These are phyloP conservation scores for Aurantiochytrium sp. DNA, from an alignment of 108 stramenopile genomes.

Conservation along the genomic window DNA sequence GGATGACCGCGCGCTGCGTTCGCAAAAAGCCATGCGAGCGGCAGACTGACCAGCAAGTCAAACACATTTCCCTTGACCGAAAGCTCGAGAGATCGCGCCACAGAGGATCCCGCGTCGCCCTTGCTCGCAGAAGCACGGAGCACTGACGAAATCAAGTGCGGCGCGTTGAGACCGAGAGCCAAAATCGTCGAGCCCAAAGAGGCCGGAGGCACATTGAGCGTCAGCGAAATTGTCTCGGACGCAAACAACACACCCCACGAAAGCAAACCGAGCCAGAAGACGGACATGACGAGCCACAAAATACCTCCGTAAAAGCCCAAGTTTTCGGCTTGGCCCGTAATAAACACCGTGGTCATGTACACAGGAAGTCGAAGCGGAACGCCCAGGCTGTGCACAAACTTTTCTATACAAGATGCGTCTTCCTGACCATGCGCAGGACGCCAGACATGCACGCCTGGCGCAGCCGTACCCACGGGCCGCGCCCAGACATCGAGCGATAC, in stretches of 20 bases:
- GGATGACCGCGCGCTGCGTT: background rate
- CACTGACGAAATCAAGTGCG: background rate
- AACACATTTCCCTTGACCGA: slow-evolving; percentile 5
- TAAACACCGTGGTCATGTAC: background rate
- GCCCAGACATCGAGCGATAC: background rate
- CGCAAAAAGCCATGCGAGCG: background rate
- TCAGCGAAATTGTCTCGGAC: background rate
- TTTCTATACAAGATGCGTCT: background rate
- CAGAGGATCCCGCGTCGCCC: background rate
- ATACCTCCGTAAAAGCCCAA: background rate
- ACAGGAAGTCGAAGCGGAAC: background rate
- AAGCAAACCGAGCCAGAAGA: background rate
- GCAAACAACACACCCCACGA: background rate
- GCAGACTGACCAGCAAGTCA: slow-evolving; percentile 1
- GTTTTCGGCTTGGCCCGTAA: background rate
- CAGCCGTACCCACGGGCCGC: background rate
- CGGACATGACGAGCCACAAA: background rate
- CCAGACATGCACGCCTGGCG: background rate
- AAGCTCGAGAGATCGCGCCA: background rate
- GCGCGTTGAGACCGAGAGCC: background rate
- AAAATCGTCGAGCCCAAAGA: background rate
- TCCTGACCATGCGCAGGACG: background rate
- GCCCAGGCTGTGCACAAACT: background rate
- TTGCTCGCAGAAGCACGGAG: background rate
- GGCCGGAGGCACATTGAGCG: background rate